Evolutionary conservation across 768 basidiomycete genomes (phyloP), one percentile per base, ranked within the genome.

Genomic region (Amanita inopinata): DNA sequence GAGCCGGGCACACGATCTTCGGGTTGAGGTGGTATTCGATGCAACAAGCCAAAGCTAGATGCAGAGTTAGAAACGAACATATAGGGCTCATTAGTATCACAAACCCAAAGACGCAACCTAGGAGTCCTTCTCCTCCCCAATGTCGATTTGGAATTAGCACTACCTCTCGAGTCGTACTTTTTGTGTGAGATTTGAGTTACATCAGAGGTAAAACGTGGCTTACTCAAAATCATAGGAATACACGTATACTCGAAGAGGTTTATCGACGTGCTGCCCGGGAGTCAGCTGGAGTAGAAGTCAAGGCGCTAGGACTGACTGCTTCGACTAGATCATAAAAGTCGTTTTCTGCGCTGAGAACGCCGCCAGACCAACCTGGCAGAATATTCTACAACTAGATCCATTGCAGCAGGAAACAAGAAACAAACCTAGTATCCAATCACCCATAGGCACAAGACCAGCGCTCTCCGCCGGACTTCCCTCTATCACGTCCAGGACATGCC

Each of bases 241-340:
- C 4, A 99, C 93, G 55, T 93, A 97, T 19, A 97, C 83, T 18
- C 91, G 73, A 19, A 98, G 61, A 6, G 94, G 90, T 61, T 91
- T 92, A 53, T 98, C 93, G 37, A 91, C 73, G 60, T 98, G 91
- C 88, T 96, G 46, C 9, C 53, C 23, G 12, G 27, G 44, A 46
- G 32, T 23, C 27, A 25, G 23, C 33, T n/a, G 27, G 33, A 31
- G 39, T 28, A 14, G 23, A 31, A 34, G 28, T 28, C 11, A 17
- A 23, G 20, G 24, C 1, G 32, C 38, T 40, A 39, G n/a, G 15
- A 60, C 85, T 51, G 58, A 89, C 90, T 20, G 83, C 78, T 65
- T 96, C 94, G 30, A 97, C 90, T 6, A 98, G 69, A 45, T 94
- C 89, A 58, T 97, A 98, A 53, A 99, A 98, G 55, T 98, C 96